A percentile compares a stretch with the other conserved stretches of the same genome.
These are phyloP conservation scores for Pseudopithomyces chartarum DNA, from an alignment of 2,329 filamentous ascomycete species.

Conservation along the genomic window DNA sequence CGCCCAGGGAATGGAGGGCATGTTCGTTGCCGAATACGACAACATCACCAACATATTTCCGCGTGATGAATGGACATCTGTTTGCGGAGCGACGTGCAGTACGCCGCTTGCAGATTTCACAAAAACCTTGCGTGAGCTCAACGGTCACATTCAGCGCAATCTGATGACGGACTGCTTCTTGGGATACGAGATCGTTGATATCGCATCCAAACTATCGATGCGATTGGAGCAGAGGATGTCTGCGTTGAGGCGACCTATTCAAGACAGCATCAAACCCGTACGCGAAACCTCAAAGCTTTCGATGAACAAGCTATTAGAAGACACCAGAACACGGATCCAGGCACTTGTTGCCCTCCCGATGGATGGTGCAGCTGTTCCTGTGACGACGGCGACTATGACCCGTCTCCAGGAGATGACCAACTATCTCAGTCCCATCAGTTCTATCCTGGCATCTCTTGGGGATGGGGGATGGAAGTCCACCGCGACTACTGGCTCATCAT, in stretches of 20 bases:
- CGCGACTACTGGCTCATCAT: slow-evolving; percentile 61
- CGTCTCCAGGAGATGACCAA: slow-evolving; percentile 84
- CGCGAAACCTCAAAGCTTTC: slow-evolving; percentile 91
- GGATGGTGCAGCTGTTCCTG: slow-evolving; percentile 77
- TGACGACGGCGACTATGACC: slow-evolving; percentile 84
- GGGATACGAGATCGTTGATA: slow-evolving; percentile 92
- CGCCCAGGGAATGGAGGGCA: slow-evolving; percentile 81
- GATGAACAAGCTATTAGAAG: slow-evolving; percentile 80
- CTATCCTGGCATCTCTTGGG: slow-evolving; percentile 88
- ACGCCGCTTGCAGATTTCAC: slow-evolving; percentile 79
- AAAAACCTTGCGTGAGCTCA: slow-evolving; percentile 85
- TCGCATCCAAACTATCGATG: slow-evolving; percentile 79
- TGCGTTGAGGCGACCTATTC: slow-evolving; percentile 81
- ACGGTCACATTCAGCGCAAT: slow-evolving; percentile 85
- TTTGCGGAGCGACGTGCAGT: slow-evolving; percentile 80
- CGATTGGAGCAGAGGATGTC: slow-evolving; percentile 82
- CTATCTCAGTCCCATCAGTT: slow-evolving; percentile 83
- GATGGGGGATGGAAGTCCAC: slow-evolving; percentile 79
- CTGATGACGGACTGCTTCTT: slow-evolving; percentile 91
- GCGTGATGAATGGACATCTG: slow-evolving; percentile 79
- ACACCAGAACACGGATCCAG: slow-evolving; percentile 73
- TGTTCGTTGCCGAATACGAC: slow-evolving; percentile 87
- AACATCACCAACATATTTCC: slow-evolving; percentile 87
- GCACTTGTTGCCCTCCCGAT: slow-evolving; percentile 70
- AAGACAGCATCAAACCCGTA: slow-evolving; percentile 85